These are phyloP conservation scores for Amniculicola lignicola DNA, from an alignment of 495 filamentous ascomycete species.

Conservation along the genomic window DNA sequence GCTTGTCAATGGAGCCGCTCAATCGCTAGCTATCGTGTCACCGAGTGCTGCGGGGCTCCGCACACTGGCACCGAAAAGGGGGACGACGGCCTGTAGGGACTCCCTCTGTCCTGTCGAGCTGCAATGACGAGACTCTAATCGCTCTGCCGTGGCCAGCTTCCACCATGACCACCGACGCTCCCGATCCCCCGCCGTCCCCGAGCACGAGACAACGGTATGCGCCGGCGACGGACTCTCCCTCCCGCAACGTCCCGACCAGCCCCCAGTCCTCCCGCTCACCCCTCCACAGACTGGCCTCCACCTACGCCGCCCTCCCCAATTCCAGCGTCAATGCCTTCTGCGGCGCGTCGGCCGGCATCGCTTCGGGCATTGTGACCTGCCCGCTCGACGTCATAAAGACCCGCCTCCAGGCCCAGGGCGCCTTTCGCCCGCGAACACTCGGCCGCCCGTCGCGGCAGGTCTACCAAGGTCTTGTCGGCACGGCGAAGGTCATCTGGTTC, in stretches of 20 bases:
- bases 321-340: conserved; percentile 63
- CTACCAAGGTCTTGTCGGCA: conserved; percentile 85
- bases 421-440: conserved; percentile 50
- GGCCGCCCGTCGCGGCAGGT: conserved; percentile 46
- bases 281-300: conserved; percentile 54
- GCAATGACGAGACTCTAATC: conserved; percentile 1
- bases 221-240: conserved; percentile 18
- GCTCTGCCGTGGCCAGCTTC: conserved; percentile 14
- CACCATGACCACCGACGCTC: conserved; percentile 28
- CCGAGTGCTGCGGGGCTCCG: conserved; percentile 42
- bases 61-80: conserved; percentile 34
- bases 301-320: conserved; percentile 51
- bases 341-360: conserved; percentile 83
- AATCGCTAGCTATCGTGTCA: conserved; percentile 41
- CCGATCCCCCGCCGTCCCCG: conserved; percentile 34
- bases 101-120: not conserved
- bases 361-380: conserved; percentile 91
- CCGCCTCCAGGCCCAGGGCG: conserved; percentile 92
- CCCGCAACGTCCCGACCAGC: conserved; percentile 6
- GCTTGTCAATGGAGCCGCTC: conserved; percentile 39
- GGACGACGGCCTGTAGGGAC: conserved; percentile 32
- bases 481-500: conserved; percentile 74
- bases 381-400: conserved; percentile 99
- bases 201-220: conserved; percentile 29
- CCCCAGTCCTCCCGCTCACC: conserved; percentile 36